Evolutionary conservation across 495 filamentous ascomycete genomes (phyloP).

Genomic region (Usnea hakonensis): DNA sequence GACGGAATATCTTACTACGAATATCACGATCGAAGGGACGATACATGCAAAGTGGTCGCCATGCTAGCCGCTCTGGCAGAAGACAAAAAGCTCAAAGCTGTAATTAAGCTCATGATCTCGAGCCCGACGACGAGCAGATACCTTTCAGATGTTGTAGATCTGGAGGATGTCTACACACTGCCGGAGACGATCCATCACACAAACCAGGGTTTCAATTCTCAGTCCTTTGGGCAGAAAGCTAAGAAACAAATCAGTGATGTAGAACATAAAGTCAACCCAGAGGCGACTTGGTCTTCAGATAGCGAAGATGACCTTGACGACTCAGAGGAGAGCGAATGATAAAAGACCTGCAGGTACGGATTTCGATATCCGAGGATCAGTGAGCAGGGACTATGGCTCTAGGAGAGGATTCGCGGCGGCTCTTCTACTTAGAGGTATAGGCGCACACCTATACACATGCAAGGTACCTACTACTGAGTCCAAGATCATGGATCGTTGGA

Average conservation of each 20-base stretch:
- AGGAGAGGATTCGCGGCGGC: no score
- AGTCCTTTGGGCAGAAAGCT: background rate
- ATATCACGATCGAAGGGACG: background rate
- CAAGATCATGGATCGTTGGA: no score
- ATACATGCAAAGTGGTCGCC: background rate
- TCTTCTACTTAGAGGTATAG: no score
- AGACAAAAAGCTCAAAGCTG: background rate
- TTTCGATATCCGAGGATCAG: no score
- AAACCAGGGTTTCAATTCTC: background rate
- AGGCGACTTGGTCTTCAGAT: background rate
- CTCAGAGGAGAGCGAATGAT: background rate
- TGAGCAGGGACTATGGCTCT: no score
- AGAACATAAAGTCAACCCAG: background rate
- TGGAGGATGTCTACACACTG: background rate
- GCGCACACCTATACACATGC: no score
- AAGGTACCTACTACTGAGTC: no score
- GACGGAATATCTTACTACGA: constrained; percentile 3
- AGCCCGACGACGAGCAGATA: constrained; percentile 4
- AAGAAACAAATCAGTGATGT: background rate
- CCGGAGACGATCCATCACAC: background rate
- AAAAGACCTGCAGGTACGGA: background rate
- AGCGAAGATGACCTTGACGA: background rate
- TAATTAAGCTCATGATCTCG: constrained; percentile 4
- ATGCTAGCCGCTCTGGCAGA: background rate
- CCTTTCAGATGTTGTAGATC: background rate